These are phyloP conservation scores for Microdochium bolleyi DNA, from an alignment of 2,329 filamentous ascomycete species.

Conservation along the genomic window DNA sequence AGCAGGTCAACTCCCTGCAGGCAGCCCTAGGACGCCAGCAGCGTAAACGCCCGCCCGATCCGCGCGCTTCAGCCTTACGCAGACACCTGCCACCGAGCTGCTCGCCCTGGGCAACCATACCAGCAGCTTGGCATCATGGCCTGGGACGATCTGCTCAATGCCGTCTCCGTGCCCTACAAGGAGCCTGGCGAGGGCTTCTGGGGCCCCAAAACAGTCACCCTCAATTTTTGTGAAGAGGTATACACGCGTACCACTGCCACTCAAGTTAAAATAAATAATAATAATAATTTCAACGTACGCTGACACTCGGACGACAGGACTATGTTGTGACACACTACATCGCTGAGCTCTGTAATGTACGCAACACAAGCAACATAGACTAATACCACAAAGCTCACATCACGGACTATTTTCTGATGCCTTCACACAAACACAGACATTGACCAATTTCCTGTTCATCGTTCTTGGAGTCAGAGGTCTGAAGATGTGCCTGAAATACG, in stretches of 20 bases:
- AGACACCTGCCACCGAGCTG: no score
- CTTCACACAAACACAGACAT: constrained; percentile 37
- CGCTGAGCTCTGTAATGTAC: constrained; percentile 65
- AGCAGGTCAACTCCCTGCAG: no score
- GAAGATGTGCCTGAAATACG: constrained; percentile 60
- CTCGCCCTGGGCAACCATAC: no score
- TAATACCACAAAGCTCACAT: background rate
- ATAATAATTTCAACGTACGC: no score
- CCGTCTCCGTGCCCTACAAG: constrained; percentile 20
- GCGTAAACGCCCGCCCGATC: no score
- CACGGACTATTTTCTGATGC: background rate
- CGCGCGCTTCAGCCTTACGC: no score
- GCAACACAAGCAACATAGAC: constrained; percentile 2
- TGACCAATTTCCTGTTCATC: constrained; percentile 79
- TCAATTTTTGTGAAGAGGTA: constrained; percentile 79
- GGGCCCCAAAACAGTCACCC: constrained; percentile 61
- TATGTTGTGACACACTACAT: constrained; percentile 69
- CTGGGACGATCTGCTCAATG: constrained; percentile 6
- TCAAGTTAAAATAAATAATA: no score
- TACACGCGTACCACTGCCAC: no score
- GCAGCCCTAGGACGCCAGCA: no score
- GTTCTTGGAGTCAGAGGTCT: constrained; percentile 71
- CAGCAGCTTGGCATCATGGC: constrained; percentile 7
- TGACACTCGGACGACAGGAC: constrained; percentile 19
- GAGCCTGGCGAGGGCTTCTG: constrained; percentile 45